Percentiles rank a stretch among this genome's conserved stretches.
Conservation (phyloP, 768 basidiomycete species). For the Artomyces pyxidatus region DNA sequence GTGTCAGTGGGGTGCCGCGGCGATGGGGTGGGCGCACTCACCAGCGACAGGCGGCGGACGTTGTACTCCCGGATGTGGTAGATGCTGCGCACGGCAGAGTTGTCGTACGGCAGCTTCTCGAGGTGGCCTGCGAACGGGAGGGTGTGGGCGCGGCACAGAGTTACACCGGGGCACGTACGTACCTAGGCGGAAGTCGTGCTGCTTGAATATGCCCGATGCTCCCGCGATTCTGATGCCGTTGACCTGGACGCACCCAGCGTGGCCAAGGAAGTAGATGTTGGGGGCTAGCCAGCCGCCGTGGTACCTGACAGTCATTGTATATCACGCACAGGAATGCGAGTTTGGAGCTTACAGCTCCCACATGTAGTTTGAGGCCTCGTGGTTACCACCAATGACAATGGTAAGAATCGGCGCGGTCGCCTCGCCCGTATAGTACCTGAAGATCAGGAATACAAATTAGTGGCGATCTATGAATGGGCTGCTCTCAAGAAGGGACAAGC, state of each 20-base stretch:
- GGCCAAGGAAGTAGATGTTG: slow-evolving; percentile 93
- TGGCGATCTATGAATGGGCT: no score
- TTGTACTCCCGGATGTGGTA: slow-evolving; percentile 90
- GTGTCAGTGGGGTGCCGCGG: not conserved
- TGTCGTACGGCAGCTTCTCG: slow-evolving; percentile 78
- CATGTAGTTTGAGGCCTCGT: slow-evolving; percentile 94
- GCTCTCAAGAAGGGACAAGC: no score
- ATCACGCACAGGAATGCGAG: slow-evolving; percentile 5
- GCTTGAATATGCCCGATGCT: slow-evolving; percentile 87
- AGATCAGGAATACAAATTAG: no score
- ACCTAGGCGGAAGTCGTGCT: slow-evolving; percentile 66
- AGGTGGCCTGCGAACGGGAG: slow-evolving; percentile 57
- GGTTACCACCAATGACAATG: slow-evolving; percentile 94
- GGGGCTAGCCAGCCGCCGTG: slow-evolving; percentile 96
- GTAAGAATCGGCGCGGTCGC: slow-evolving; percentile 81
- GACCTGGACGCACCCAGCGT: slow-evolving; percentile 81
- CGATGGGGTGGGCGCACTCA: slow-evolving; percentile 22
- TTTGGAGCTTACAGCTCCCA: slow-evolving; percentile 74
- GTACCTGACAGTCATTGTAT: slow-evolving; percentile 44
- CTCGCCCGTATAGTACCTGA: slow-evolving; percentile 87
- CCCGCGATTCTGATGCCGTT: slow-evolving; percentile 87
- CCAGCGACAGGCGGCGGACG: slow-evolving; percentile 69
- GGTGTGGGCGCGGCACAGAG: not conserved
- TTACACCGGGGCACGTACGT: slow-evolving; percentile 8
- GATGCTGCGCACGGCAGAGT: slow-evolving; percentile 63